phyloP scores from a whole-genome alignment of 805 yeast genomes.

The Saccharomycopsis sp. region DNA sequence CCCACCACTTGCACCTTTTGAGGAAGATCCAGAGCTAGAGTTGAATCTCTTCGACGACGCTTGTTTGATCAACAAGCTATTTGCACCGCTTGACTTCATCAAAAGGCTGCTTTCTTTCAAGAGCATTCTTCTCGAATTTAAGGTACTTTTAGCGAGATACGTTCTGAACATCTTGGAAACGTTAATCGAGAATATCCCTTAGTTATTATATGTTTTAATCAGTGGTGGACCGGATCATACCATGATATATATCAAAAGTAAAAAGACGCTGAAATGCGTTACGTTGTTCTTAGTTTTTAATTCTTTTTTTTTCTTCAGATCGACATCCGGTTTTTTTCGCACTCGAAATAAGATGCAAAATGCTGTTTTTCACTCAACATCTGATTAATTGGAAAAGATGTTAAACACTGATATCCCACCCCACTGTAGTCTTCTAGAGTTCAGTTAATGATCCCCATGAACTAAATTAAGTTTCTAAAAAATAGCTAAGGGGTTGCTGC shows the following conservation, averaged over 20 bases:
- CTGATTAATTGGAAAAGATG: not conserved
- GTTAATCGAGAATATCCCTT: too few species aligned
- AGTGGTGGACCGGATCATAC: not conserved
- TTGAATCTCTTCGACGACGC: not conserved
- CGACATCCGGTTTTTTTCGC: not conserved
- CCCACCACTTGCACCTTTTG: not conserved
- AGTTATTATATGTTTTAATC: not conserved
- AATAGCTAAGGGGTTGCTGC: too few species aligned
- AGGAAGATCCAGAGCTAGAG: not conserved
- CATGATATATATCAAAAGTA: too few species aligned
- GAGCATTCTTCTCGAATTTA: not conserved
- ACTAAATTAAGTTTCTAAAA: too few species aligned
- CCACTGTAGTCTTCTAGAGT: too few species aligned
- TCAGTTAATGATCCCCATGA: too few species aligned
- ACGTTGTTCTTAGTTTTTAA: not conserved
- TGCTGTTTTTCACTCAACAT: not conserved
- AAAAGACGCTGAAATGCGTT: not conserved
- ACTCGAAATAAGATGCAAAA: not conserved
- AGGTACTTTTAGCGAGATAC: not conserved
- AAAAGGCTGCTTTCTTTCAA: too few species aligned
- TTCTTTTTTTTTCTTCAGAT: too few species aligned
- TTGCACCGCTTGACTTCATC: not conserved
- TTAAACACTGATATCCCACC: not conserved
- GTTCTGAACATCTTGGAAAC: not conserved
- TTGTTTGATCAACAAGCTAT: not conserved